Percentiles rank a stretch among this genome's conserved stretches.
Conservation (phyloP, 345 rosid genomes). For the Rubroshorea leprosula region DNA sequence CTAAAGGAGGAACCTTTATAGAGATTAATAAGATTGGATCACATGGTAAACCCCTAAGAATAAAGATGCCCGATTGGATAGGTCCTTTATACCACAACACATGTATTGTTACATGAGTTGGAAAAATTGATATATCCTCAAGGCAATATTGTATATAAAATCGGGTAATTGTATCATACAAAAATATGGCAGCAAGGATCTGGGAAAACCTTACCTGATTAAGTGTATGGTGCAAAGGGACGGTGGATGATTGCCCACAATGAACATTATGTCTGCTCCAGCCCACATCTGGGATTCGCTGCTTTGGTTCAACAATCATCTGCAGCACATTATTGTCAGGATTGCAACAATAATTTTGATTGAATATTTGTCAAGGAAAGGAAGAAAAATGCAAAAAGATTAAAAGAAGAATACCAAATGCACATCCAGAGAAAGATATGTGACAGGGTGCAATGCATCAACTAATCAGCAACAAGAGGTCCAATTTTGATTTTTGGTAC, state of each 20-base stretch:
- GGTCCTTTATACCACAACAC: no score
- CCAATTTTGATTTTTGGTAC: conserved; percentile 98
- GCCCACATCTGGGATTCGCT: conserved; percentile 94
- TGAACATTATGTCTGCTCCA: conserved; percentile 96
- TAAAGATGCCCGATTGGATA: background rate
- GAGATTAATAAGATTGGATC: background rate
- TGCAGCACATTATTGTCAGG: conserved; percentile 25
- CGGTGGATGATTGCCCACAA: conserved; percentile 89
- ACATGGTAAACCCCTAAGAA: background rate
- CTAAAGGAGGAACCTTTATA: background rate
- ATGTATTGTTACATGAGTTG: background rate
- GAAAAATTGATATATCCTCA: background rate
- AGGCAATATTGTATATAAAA: background rate
- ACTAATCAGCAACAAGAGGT: conserved; percentile 93
- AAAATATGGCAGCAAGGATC: no score
- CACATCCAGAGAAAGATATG: conserved; percentile 94
- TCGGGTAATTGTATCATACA: background rate
- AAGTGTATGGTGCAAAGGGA: conserved; percentile 91
- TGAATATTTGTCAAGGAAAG: no score
- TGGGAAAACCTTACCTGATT: conserved; percentile 43
- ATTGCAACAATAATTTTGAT: conserved; percentile 6
- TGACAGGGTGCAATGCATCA: conserved; percentile 88
- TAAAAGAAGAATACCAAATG: conserved; percentile 81
- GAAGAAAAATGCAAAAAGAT: conserved; percentile 13
- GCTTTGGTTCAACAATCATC: conserved; percentile 99